Percentiles rank a stretch among this genome's conserved stretches.
These are phyloP conservation scores for Cinnamomum chago DNA, from an alignment of 164 flowering plant species.

Conservation along the genomic window DNA sequence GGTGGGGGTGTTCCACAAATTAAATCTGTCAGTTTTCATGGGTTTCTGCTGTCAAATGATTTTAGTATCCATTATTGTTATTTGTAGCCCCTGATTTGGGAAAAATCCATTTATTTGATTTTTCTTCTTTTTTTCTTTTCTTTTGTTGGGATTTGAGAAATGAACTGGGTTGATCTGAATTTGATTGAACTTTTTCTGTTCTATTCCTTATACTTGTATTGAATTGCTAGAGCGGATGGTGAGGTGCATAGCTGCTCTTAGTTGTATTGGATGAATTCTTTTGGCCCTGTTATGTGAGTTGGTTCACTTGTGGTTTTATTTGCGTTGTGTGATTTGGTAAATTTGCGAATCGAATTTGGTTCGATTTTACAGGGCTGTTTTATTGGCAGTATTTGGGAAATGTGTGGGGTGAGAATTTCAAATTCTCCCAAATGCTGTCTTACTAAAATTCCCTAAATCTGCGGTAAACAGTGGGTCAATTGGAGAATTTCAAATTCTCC, in stretches of 20 bases:
- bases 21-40: not conserved
- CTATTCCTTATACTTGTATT: not conserved
- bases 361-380: not conserved
- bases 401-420: no score
- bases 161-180: conserved; percentile 7
- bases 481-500: no score
- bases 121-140: not conserved
- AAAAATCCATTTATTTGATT: not conserved
- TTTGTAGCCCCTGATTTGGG: no score
- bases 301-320: not conserved
- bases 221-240: not conserved
- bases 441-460: no score
- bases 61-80: not conserved
- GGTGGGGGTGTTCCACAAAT: no score
- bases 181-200: not conserved
- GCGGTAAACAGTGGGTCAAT: no score
- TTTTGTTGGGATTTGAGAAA: not conserved
- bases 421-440: no score
- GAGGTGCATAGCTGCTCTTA: not conserved
- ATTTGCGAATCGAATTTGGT: not conserved
- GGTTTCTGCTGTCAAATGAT: not conserved
- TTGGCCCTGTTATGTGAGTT: not conserved
- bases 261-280: no score
- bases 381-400: not conserved
- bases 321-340: not conserved